Conservation (phyloP, 495 filamentous ascomycete species). For the Podospora bellae-mahoneyi region DNA sequence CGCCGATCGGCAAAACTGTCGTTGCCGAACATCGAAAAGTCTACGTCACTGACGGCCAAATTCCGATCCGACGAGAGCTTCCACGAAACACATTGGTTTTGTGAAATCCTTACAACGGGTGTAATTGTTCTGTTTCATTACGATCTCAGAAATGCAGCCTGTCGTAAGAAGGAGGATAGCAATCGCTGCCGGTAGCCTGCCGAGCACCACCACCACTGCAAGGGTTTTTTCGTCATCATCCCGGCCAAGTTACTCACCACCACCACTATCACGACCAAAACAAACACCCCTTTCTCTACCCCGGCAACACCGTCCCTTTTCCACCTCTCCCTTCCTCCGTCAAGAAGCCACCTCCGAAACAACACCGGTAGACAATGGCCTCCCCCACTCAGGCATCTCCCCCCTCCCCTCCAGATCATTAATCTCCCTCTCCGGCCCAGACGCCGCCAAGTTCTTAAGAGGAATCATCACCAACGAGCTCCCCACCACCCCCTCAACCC, state of each 20-base stretch:
- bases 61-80: not conserved
- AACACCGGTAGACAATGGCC: conserved; percentile 3
- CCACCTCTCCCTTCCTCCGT: conserved; percentile 10
- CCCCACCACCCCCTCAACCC: conserved; percentile 32
- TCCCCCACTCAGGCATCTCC: conserved; percentile 42
- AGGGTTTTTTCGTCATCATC: not conserved
- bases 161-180: not conserved
- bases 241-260: not conserved
- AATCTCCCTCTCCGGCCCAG: conserved; percentile 71
- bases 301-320: conserved; percentile 16
- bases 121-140: too few species aligned
- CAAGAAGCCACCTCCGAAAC: not conserved
- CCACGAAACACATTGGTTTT: not conserved
- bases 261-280: not conserved
- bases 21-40: not conserved
- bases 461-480: conserved; percentile 80
- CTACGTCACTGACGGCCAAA: conserved; percentile 1
- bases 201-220: not conserved
- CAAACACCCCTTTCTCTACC: conserved; percentile 7
- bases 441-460: conserved; percentile 81
- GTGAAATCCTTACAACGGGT: too few species aligned
- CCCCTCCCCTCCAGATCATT: conserved; percentile 67
- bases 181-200: not conserved
- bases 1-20: conserved; percentile 1
- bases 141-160: not conserved